Percentiles rank a stretch among this genome's conserved stretches.
Evolutionary conservation across 2,329 filamentous ascomycete genomes (phyloP).

Genomic region (Sporothrix globosa): DNA sequence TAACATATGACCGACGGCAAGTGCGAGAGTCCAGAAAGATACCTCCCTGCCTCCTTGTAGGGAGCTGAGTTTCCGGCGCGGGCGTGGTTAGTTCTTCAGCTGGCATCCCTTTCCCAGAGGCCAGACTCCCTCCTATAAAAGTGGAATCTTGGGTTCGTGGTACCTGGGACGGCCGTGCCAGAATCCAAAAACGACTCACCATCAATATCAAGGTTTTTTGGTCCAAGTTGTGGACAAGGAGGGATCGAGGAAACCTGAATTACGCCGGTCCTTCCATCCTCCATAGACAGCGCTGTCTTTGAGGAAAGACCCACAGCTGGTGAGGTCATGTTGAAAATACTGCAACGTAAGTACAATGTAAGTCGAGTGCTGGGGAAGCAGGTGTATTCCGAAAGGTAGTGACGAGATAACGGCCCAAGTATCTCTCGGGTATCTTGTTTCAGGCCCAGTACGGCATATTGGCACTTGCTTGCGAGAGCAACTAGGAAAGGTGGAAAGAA

Average conservation of each 20-base stretch:
- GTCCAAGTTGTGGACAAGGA: not conserved
- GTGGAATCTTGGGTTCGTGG: not conserved
- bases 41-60: not conserved
- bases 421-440: not conserved
- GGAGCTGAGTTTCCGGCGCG: not conserved
- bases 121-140: not conserved
- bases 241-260: too few species aligned
- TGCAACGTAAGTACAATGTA: too few species aligned
- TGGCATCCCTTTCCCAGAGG: not conserved
- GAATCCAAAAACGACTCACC: not conserved
- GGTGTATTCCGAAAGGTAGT: too few species aligned
- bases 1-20: not conserved
- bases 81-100: constrained; percentile 1
- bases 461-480: not conserved
- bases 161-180: not conserved
- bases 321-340: too few species aligned
- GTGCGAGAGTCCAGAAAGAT: not conserved
- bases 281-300: not conserved
- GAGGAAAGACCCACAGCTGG: not conserved
- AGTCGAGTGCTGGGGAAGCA: too few species aligned
- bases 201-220: constrained; percentile 11
- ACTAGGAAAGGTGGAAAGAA: not conserved
- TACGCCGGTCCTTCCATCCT: not conserved
- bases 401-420: not conserved
- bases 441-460: not conserved